phyloP scores from a whole-genome alignment of 2,329 filamentous ascomycete species.

The Alternaria incomplexa region DNA sequence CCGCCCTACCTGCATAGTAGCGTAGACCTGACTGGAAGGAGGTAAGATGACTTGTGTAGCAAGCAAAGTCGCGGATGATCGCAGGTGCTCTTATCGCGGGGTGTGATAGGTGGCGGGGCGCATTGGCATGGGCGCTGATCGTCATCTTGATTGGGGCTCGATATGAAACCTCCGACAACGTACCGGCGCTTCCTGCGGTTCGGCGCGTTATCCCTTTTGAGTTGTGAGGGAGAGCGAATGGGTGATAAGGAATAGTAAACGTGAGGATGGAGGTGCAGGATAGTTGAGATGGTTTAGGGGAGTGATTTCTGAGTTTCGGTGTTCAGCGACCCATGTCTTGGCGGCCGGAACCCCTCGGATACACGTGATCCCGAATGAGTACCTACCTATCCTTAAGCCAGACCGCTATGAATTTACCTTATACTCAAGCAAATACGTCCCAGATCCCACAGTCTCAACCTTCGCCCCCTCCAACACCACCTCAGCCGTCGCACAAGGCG shows the following conservation, averaged over 20 bases:
- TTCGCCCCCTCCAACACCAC: background rate
- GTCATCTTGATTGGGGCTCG: conserved; percentile 31
- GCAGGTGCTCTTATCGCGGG: conserved; percentile 38
- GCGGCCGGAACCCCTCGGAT: background rate
- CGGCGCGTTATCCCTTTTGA: conserved; percentile 19
- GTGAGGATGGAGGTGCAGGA: conserved; percentile 17
- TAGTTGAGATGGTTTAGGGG: background rate
- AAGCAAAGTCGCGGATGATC: conserved; percentile 13
- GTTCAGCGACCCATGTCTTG: background rate
- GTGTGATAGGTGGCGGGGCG: conserved; percentile 33
- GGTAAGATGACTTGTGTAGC: conserved; percentile 25
- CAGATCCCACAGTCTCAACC: background rate
- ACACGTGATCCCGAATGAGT: background rate
- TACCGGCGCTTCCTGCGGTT: conserved; percentile 26
- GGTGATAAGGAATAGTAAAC: conserved; percentile 18
- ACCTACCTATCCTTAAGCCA: background rate
- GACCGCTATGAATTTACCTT: background rate
- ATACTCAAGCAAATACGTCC: background rate
- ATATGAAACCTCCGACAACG: conserved; percentile 21
- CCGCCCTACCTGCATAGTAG: conserved; percentile 36
- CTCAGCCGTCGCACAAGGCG: background rate
- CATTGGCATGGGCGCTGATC: conserved; percentile 22
- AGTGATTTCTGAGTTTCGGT: background rate
- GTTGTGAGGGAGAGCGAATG: conserved; percentile 30
- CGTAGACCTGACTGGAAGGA: conserved; percentile 18